phyloP scores from a whole-genome alignment of 306 rosid species.

The Psophocarpus tetragonolobus region DNA sequence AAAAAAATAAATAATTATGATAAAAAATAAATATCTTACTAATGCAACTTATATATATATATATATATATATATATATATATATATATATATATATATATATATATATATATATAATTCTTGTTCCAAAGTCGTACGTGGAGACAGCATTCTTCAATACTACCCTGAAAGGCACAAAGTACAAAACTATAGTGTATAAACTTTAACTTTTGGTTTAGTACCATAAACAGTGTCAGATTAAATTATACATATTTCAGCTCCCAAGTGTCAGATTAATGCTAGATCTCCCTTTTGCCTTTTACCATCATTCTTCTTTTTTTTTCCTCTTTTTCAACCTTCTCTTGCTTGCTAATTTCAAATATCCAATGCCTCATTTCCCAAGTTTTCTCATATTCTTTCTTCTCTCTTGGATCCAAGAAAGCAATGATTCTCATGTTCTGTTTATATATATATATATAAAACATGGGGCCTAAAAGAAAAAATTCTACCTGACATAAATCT shows the following conservation, averaged over 20 bases:
- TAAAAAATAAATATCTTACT: too few relatives aligned
- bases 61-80: too few relatives aligned
- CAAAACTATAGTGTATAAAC: slow-evolving; percentile 12
- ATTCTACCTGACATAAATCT: slow-evolving; percentile 52
- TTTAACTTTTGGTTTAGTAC: slow-evolving; percentile 71
- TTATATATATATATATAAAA: slow-evolving; percentile 34
- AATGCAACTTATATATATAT: too few relatives aligned
- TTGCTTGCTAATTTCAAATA: slow-evolving; percentile 84
- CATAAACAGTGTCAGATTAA: slow-evolving; percentile 49
- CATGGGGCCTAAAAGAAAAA: slow-evolving; percentile 41
- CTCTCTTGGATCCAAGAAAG: slow-evolving; percentile 83
- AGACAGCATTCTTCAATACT: slow-evolving; percentile 67
- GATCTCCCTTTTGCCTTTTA: slow-evolving; percentile 58
- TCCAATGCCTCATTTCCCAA: slow-evolving; percentile 88
- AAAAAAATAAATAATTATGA: too few relatives aligned
- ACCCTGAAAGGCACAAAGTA: slow-evolving; percentile 35
- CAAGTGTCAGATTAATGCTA: slow-evolving; percentile 51
- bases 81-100: too few relatives aligned
- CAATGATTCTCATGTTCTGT: slow-evolving; percentile 63
- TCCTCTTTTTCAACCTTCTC: slow-evolving; percentile 56
- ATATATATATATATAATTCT: too few relatives aligned
- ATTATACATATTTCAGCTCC: slow-evolving; percentile 1
- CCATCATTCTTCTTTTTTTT: slow-evolving; percentile 42
- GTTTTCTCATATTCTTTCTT: slow-evolving; percentile 92
- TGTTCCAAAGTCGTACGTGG: too few relatives aligned